phyloP scores from a whole-genome alignment of 2,329 filamentous ascomycete species.

The Penicillium psychrosexuale region DNA sequence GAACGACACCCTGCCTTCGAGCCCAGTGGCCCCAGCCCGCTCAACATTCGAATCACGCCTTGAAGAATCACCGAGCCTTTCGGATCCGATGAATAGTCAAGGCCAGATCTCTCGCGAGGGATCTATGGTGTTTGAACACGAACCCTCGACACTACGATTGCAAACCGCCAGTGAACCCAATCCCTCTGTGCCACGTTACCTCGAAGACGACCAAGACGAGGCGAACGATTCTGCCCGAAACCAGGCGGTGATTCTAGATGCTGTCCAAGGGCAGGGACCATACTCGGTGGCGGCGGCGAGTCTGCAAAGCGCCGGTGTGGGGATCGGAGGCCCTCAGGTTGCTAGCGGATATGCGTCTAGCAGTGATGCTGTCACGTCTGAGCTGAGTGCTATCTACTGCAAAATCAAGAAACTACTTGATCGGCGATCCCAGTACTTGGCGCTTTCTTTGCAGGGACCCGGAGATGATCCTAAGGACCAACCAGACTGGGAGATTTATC shows the following conservation, averaged over 20 bases:
- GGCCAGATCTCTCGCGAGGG: slow-evolving; percentile 2
- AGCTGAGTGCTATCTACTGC: slow-evolving; percentile 80
- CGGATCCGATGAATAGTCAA: neutral
- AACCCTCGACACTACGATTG: slow-evolving; percentile 6
- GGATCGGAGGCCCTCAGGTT: slow-evolving; percentile 60
- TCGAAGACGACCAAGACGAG: slow-evolving; percentile 32
- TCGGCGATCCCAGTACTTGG: slow-evolving; percentile 82
- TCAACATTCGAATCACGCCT: slow-evolving; percentile 10
- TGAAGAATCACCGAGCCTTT: slow-evolving; percentile 4
- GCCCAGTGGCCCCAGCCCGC: slow-evolving; percentile 26
- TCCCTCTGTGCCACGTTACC: neutral
- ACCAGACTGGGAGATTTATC: slow-evolving; percentile 81
- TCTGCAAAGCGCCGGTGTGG: slow-evolving; percentile 57
- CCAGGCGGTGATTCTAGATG: slow-evolving; percentile 50
- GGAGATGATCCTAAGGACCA: slow-evolving; percentile 86
- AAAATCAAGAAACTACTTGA: slow-evolving; percentile 90
- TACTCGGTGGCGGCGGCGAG: slow-evolving; percentile 52
- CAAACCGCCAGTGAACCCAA: slow-evolving; percentile 9
- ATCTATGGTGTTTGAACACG: slow-evolving; percentile 13
- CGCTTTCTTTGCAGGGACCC: slow-evolving; percentile 75
- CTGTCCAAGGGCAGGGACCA: slow-evolving; percentile 57
- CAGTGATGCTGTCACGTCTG: slow-evolving; percentile 76
- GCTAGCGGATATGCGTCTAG: slow-evolving; percentile 64
- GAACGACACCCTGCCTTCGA: slow-evolving; percentile 37
- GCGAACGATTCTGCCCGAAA: slow-evolving; percentile 50